Evolutionary conservation across 257 asterid genomes (phyloP).

Genomic region (Coffea eugenioides): DNA sequence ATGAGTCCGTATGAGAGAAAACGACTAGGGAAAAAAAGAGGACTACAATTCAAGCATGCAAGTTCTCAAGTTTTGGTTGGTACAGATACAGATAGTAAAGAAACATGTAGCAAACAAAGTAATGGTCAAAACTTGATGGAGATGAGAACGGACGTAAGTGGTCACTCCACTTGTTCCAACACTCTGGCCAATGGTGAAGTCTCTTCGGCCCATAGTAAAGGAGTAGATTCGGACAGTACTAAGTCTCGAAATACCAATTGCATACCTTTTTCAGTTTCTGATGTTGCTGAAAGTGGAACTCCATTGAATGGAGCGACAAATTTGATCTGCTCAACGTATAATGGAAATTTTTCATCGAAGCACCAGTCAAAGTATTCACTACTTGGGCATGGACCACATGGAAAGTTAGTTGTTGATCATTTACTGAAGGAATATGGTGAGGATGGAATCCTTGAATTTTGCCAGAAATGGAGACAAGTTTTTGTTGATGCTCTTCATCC

Average conservation of each 20-base stretch:
- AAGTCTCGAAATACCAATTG: constrained; percentile 9
- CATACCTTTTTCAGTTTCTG: constrained; percentile 17
- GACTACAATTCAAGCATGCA: constrained; percentile 42
- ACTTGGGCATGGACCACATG: constrained; percentile 97
- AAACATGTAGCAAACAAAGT: constrained; percentile 36
- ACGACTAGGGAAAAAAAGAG: constrained; percentile 65
- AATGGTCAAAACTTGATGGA: constrained; percentile 15
- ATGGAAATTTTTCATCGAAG: constrained; percentile 34
- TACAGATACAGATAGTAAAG: constrained; percentile 22
- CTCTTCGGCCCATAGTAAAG: constrained; percentile 16
- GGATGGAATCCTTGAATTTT: constrained; percentile 76
- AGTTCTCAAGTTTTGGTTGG: constrained; percentile 19
- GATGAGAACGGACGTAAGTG: not conserved
- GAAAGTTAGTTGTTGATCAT: constrained; percentile 69
- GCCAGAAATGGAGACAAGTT: constrained; percentile 93
- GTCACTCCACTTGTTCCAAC: no score
- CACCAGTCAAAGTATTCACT: constrained; percentile 56
- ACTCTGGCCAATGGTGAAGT: constrained; percentile 11
- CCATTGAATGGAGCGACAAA: constrained; percentile 21
- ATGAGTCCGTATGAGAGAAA: constrained; percentile 88
- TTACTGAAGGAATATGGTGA: constrained; percentile 70
- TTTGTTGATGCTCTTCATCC: constrained; percentile 85
- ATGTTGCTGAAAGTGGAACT: constrained; percentile 25
- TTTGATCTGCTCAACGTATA: constrained; percentile 12
- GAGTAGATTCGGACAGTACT: constrained; percentile 11